Conservation (phyloP, 805 yeast species). For the Peterozyma xylosa region DNA sequence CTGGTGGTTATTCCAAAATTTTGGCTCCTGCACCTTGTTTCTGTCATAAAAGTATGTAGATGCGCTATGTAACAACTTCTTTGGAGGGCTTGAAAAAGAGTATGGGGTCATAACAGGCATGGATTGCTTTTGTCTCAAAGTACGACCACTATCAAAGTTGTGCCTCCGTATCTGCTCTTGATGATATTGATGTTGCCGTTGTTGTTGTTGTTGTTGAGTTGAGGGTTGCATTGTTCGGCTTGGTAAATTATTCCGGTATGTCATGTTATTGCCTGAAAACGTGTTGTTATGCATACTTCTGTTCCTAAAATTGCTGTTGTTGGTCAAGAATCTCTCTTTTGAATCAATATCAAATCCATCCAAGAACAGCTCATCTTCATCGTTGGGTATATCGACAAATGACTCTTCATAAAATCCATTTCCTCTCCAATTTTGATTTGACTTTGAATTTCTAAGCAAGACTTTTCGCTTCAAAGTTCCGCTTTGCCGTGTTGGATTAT, state of each 20-base stretch:
- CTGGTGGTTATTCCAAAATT: no score
- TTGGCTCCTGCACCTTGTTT: neutral
- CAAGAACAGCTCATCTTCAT: conserved; percentile 6
- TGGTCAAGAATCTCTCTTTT: neutral
- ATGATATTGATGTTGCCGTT: neutral
- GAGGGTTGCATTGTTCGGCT: neutral
- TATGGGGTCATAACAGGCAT: conserved; percentile 1
- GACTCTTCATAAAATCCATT: neutral
- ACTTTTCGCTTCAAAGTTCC: conserved; percentile 4
- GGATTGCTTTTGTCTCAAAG: conserved; percentile 2
- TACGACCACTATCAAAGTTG: conserved; percentile 1
- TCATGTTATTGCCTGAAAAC: no score
- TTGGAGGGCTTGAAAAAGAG: neutral
- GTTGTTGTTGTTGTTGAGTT: neutral
- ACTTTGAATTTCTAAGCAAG: no score
- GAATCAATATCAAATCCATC: conserved; percentile 6
- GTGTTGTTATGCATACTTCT: no score
- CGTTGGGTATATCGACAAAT: conserved; percentile 1
- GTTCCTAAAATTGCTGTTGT: neutral
- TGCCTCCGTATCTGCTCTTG: neutral
- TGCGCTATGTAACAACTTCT: conserved; percentile 4
- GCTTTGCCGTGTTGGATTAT: conserved; percentile 6
- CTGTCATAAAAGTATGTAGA: conserved; percentile 6
- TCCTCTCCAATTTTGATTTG: neutral
- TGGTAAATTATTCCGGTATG: no score